phyloP scores from a whole-genome alignment of 148 eudicot species.

The Camellia granthamiana region DNA sequence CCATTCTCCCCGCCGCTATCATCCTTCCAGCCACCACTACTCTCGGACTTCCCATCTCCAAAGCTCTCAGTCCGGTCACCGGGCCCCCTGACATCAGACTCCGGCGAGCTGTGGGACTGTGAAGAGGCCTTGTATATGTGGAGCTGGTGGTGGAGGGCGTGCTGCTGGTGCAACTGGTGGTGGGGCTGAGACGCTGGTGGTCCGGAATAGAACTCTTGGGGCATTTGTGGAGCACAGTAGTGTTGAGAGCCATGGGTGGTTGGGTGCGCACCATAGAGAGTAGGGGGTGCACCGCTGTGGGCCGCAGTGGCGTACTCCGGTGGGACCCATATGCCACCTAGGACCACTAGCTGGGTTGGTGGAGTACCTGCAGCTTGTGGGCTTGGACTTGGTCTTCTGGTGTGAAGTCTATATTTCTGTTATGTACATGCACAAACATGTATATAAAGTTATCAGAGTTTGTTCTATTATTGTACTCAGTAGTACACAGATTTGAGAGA shows the following conservation, averaged over 20 bases:
- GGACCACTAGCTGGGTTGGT: slow-evolving; percentile 72
- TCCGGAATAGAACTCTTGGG: slow-evolving; percentile 63
- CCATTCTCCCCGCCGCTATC: slow-evolving; percentile 50
- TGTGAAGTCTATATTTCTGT: slow-evolving; percentile 97
- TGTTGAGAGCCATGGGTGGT: slow-evolving; percentile 50
- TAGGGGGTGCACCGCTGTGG: slow-evolving; percentile 48
- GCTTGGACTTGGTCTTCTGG: slow-evolving; percentile 90
- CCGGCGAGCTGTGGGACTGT: slow-evolving; percentile 56
- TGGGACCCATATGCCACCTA: slow-evolving; percentile 99
- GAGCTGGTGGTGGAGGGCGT: slow-evolving; percentile 43
- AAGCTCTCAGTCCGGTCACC: slow-evolving; percentile 76
- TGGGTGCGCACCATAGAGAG: slow-evolving; percentile 69
- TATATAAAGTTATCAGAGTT: neutral
- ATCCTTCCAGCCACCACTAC: slow-evolving; percentile 71
- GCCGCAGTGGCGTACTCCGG: slow-evolving; percentile 76
- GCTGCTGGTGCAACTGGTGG: slow-evolving; percentile 34
- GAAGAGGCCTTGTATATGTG: slow-evolving; percentile 54
- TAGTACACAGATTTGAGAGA: slow-evolving; percentile 5
- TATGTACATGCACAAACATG: slow-evolving; percentile 7
- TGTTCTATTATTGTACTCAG: slow-evolving; percentile 5
- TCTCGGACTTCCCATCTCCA: slow-evolving; percentile 83
- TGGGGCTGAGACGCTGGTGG: slow-evolving; percentile 31
- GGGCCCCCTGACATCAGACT: slow-evolving; percentile 45
- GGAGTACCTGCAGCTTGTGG: slow-evolving; percentile 60
- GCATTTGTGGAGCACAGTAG: slow-evolving; percentile 41